These are phyloP conservation scores for Corymbia maculata DNA, from an alignment of 345 rosid genomes.

Conservation along the genomic window DNA sequence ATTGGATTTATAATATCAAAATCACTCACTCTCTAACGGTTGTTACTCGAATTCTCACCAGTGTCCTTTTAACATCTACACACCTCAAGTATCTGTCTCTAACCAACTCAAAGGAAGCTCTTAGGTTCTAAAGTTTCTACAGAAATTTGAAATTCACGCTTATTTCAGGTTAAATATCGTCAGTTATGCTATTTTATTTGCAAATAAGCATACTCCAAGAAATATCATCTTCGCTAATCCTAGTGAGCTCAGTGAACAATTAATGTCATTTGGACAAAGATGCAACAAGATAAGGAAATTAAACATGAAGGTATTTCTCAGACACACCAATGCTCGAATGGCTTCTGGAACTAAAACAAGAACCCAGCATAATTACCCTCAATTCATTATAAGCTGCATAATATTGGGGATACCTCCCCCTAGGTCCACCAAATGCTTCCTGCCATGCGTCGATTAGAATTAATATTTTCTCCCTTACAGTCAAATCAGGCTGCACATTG, in stretches of 20 bases:
- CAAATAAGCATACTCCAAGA: background rate
- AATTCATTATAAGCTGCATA: conserved; percentile 81
- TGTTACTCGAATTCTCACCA: background rate
- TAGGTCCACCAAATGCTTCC: conserved; percentile 78
- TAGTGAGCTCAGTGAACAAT: background rate
- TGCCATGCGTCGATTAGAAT: conserved; percentile 57
- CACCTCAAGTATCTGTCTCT: background rate
- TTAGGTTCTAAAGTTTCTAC: background rate
- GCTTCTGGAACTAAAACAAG: background rate
- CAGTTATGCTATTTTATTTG: background rate
- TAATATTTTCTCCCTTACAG: conserved; percentile 89
- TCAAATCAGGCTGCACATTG: conserved; percentile 78
- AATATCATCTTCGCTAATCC: background rate
- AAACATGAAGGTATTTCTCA: background rate
- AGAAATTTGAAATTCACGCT: background rate
- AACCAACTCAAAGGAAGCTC: background rate
- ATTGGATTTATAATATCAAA: background rate
- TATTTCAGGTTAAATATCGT: background rate
- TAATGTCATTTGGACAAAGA: background rate
- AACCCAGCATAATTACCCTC: conserved; percentile 34
- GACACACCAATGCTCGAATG: background rate
- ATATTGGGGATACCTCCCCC: conserved; percentile 85
- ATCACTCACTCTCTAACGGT: background rate
- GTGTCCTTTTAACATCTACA: background rate
- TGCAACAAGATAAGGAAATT: background rate